A percentile compares a stretch with the other conserved stretches of the same genome.
These are phyloP conservation scores for Metschnikowia drakensbergensis DNA, from an alignment of 805 yeast genomes.

Conservation along the genomic window DNA sequence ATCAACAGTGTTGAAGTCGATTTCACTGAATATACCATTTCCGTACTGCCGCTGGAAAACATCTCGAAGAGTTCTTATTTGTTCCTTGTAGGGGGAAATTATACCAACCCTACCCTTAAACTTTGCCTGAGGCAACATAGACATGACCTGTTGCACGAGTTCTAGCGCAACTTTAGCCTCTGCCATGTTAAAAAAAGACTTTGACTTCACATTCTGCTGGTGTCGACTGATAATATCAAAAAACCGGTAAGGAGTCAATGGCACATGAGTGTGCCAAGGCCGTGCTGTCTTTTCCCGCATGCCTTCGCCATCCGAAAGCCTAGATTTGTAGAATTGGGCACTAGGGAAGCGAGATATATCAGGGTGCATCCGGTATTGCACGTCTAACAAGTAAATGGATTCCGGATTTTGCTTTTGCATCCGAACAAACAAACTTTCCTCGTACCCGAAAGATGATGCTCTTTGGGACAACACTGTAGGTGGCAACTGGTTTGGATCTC, in stretches of 20 bases:
- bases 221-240: slow-evolving; percentile 66
- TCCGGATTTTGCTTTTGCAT: slow-evolving; percentile 68
- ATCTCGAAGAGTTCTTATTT: slow-evolving; percentile 55
- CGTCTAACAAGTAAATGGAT: slow-evolving; percentile 72
- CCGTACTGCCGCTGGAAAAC: slow-evolving; percentile 63
- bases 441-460: slow-evolving; percentile 77
- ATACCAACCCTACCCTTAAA: slow-evolving; percentile 79
- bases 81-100: slow-evolving; percentile 94
- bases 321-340: slow-evolving; percentile 68
- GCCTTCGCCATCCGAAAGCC: slow-evolving; percentile 72
- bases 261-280: slow-evolving; percentile 65
- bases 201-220: slow-evolving; percentile 56
- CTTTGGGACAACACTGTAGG: slow-evolving; percentile 91
- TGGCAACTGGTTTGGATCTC: slow-evolving; percentile 97
- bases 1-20: slow-evolving; percentile 93
- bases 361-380: slow-evolving; percentile 98
- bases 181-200: slow-evolving; percentile 63
- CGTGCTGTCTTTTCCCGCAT: slow-evolving; percentile 58
- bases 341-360: slow-evolving; percentile 86
- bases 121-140: slow-evolving; percentile 44
- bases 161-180: slow-evolving; percentile 78
- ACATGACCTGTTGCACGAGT: slow-evolving; percentile 51
- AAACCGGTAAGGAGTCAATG: slow-evolving; percentile 73
- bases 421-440: slow-evolving; percentile 89
- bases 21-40: slow-evolving; percentile 51